phyloP scores from a whole-genome alignment of 495 filamentous ascomycete genomes.

The Daldinia grandis region DNA sequence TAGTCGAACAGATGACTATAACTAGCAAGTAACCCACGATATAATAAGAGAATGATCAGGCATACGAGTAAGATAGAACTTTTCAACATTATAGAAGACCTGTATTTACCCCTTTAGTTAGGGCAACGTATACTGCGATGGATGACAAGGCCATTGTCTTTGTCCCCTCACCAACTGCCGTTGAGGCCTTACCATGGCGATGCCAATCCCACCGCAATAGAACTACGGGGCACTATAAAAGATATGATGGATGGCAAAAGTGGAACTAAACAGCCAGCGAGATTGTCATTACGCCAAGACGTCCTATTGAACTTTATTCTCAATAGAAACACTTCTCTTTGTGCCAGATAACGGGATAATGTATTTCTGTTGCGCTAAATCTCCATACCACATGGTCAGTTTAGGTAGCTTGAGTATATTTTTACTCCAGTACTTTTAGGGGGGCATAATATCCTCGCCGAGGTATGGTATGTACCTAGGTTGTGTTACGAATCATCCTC shows the following conservation, averaged over 20 bases:
- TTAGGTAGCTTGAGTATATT: background rate
- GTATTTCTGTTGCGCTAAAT: background rate
- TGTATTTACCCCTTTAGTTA: too few relatives aligned
- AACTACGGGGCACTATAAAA: background rate
- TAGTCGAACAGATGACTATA: background rate
- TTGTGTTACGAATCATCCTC: background rate
- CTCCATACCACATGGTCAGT: background rate
- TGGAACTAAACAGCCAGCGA: background rate
- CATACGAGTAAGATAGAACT: background rate
- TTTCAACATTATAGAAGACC: too few relatives aligned
- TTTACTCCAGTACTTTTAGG: background rate
- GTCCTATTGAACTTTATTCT: background rate
- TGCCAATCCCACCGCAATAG: background rate
- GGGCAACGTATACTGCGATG: background rate
- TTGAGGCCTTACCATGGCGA: background rate
- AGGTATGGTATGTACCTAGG: background rate
- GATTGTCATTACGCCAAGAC: background rate
- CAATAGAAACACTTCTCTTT: background rate
- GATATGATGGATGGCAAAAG: background rate
- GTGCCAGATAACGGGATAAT: too few relatives aligned
- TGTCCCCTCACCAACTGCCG: background rate
- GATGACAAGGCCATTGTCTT: background rate
- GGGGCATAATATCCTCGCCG: background rate
- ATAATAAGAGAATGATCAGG: background rate
- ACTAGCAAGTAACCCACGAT: background rate